Evolutionary conservation across 495 filamentous ascomycete genomes (phyloP).

Genomic region (Neurospora sp.): DNA sequence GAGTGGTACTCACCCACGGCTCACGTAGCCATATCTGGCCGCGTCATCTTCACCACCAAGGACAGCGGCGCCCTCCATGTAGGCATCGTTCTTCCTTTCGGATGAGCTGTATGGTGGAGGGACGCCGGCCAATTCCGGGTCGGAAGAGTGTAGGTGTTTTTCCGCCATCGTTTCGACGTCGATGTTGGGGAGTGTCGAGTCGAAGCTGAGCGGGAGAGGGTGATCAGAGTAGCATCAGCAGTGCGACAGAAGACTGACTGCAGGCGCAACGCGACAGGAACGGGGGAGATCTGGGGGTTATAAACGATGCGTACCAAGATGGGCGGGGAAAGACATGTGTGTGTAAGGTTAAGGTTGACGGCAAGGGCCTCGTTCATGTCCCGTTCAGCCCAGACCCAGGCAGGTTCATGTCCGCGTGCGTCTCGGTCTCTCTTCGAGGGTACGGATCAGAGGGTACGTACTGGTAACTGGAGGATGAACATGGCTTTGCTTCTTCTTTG

Average conservation of each 20-base stretch:
- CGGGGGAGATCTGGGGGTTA: neutral
- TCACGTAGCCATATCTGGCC: constrained; percentile 5
- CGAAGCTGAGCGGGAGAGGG: neutral
- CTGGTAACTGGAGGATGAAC: neutral
- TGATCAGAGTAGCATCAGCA: neutral
- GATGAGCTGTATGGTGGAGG: neutral
- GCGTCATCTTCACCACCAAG: constrained; percentile 2
- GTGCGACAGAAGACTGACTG: neutral
- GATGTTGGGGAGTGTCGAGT: neutral
- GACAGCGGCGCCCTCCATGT: neutral
- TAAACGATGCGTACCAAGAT: neutral
- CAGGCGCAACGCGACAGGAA: neutral
- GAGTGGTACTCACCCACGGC: constrained; percentile 3
- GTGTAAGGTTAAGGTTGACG: neutral
- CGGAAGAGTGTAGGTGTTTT: neutral
- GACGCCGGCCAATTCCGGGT: neutral
- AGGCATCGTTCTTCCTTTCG: constrained; percentile 1
- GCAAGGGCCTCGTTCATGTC: neutral
- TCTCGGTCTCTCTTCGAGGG: too few species aligned
- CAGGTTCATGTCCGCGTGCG: neutral
- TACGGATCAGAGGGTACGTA: neutral
- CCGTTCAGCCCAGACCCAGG: neutral
- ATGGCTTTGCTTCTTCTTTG: neutral
- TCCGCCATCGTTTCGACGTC: neutral
- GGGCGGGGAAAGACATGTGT: neutral